phyloP scores from a whole-genome alignment of 805 yeast genomes.

The Ogataea ramenticola region DNA sequence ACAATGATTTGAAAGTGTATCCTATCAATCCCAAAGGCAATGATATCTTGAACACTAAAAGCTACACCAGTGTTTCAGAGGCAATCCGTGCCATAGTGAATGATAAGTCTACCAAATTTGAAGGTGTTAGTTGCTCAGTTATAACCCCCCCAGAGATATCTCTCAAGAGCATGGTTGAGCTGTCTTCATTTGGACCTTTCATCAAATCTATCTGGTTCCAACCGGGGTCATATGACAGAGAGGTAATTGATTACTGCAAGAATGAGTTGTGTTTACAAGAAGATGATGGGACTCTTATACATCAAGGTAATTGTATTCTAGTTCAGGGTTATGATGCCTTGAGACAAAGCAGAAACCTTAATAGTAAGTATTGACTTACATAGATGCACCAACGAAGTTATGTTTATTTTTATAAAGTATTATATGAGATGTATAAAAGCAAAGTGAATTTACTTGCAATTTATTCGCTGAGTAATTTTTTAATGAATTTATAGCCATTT shows the following conservation, averaged over 20 bases:
- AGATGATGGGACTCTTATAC: slow-evolving; percentile 25
- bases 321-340: slow-evolving; percentile 54
- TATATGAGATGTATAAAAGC: not conserved
- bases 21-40: slow-evolving; percentile 58
- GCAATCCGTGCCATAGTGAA: not conserved
- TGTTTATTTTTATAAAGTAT: not conserved
- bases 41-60: slow-evolving; percentile 27
- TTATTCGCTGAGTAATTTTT: slow-evolving; percentile 29
- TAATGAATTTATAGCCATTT: slow-evolving; percentile 31
- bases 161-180: slow-evolving; percentile 32
- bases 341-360: slow-evolving; percentile 1
- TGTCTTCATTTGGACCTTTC: slow-evolving; percentile 20
- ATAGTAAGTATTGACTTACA: too few species aligned
- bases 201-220: slow-evolving; percentile 73
- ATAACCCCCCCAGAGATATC: slow-evolving; percentile 71
- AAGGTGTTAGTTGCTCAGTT: slow-evolving; percentile 54
- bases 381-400: too few species aligned
- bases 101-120: slow-evolving; percentile 18
- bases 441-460: not conserved
- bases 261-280: slow-evolving; percentile 22
- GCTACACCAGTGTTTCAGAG: not conserved
- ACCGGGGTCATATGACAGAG: slow-evolving; percentile 65
- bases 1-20: slow-evolving; percentile 47
- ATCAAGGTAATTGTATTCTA: slow-evolving; percentile 61
- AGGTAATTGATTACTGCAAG: slow-evolving; percentile 33